A percentile compares a stretch with the other conserved stretches of the same genome.
phyloP scores from a whole-genome alignment of 805 yeast species.

The Vanderwaltozyma polyspora region DNA sequence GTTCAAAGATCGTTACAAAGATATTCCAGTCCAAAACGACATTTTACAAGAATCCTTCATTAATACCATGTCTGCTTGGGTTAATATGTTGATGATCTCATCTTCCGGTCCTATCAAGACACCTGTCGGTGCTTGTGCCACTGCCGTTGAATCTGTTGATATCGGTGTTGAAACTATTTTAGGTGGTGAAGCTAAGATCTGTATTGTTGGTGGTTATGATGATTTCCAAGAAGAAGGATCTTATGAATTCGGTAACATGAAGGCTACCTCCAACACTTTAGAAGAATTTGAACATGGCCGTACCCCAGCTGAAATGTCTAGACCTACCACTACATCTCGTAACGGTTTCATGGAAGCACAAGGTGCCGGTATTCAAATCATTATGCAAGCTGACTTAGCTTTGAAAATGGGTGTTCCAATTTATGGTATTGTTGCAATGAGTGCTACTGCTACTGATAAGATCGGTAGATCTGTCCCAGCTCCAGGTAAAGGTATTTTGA shows the following conservation, averaged over 20 bases:
- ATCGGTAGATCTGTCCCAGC: conserved; percentile 99
- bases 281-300: conserved; percentile 92
- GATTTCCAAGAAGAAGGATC: conserved; percentile 99
- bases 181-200: conserved; percentile 89
- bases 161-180: conserved; percentile 89
- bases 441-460: conserved; percentile 96
- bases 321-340: conserved; percentile 95
- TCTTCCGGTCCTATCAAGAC: conserved; percentile 99
- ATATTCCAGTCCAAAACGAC: conserved; percentile 92
- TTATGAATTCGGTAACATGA: conserved; percentile 96
- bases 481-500: conserved; percentile 98
- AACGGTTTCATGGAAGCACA: conserved; percentile 99
- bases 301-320: conserved; percentile 96
- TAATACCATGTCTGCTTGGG: conserved; percentile 99
- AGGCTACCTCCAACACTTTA: conserved; percentile 85
- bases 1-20: conserved; percentile 91
- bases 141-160: conserved; percentile 96
- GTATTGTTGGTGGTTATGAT: conserved; percentile 98
- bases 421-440: conserved; percentile 85
- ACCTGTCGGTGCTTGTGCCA: conserved; percentile 99
- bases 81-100: conserved; percentile 91
- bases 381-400: conserved; percentile 92
- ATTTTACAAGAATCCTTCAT: conserved; percentile 96
- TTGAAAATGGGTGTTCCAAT: conserved; percentile 98
- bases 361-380: conserved; percentile 96